Conservation (phyloP, 768 basidiomycete genomes). For the Arthromyces matolae region DNA sequence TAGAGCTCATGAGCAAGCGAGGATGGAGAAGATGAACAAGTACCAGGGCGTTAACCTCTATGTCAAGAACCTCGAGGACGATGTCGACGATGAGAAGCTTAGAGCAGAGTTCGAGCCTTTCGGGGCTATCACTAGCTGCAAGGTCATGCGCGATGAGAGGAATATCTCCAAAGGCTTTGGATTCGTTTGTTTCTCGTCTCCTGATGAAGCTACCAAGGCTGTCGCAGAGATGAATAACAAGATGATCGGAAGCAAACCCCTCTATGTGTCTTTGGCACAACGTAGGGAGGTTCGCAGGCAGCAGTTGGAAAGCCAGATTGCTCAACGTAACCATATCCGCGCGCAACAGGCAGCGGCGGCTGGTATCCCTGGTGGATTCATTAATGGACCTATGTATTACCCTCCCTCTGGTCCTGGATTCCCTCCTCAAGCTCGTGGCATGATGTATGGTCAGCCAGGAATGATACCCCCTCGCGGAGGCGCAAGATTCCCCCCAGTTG, state of each 20-base stretch:
- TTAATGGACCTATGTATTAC: constrained; percentile 86
- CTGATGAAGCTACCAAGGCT: constrained; percentile 98
- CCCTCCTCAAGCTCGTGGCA: constrained; percentile 75
- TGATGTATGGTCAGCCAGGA: constrained; percentile 80
- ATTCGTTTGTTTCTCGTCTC: constrained; percentile 97
- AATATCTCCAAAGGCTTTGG: constrained; percentile 92
- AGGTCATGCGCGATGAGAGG: constrained; percentile 98
- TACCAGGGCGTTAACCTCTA: constrained; percentile 99
- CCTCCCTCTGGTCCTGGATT: constrained; percentile 76
- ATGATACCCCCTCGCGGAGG: constrained; percentile 85
- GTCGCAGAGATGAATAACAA: constrained; percentile 99
- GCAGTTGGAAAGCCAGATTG: constrained; percentile 97
- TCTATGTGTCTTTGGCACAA: constrained; percentile 98
- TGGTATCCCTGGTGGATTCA: constrained; percentile 76
- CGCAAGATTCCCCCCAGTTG: constrained; percentile 16
- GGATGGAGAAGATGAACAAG: constrained; percentile 97
- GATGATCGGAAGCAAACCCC: constrained; percentile 97
- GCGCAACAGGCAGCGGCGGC: constrained; percentile 94
- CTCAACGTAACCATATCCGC: constrained; percentile 94
- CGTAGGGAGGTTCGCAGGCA: constrained; percentile 97
- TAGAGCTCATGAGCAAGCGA: constrained; percentile 88
- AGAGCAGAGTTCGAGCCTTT: constrained; percentile 95
- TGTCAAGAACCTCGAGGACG: constrained; percentile 99
- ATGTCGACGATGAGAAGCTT: constrained; percentile 96
- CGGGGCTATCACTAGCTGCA: constrained; percentile 96